A percentile compares a stretch with the other conserved stretches of the same genome.
These are phyloP conservation scores for Mycena alexandri DNA, from an alignment of 768 basidiomycete species.

Conservation along the genomic window DNA sequence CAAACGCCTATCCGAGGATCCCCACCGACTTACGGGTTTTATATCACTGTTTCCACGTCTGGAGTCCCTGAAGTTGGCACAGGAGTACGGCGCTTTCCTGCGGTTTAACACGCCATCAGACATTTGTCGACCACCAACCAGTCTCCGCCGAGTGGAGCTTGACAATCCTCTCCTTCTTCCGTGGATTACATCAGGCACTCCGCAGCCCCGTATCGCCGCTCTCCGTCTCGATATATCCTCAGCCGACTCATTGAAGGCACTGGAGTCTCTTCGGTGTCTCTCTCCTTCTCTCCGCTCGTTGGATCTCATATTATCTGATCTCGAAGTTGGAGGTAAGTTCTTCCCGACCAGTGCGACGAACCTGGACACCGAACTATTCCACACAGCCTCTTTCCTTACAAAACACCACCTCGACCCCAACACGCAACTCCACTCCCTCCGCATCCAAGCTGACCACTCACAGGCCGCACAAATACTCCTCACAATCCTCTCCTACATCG, in stretches of 20 bases:
- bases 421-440: constrained; percentile 7
- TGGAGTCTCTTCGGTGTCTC: constrained; percentile 20
- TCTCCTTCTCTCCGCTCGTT: constrained; percentile 13
- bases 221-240: constrained; percentile 25
- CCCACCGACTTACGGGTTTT: constrained; percentile 3
- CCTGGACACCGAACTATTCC: background rate
- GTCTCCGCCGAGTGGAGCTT: constrained; percentile 25
- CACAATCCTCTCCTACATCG: constrained; percentile 16
- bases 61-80: constrained; percentile 27
- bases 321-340: constrained; percentile 20
- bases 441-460: constrained; percentile 31
- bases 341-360: background rate
- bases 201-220: background rate
- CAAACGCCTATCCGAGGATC: background rate
- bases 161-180: constrained; percentile 19
- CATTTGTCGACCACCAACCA: background rate
- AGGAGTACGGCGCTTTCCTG: constrained; percentile 24
- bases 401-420: background rate
- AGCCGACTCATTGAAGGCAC: background rate
- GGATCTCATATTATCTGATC: constrained; percentile 23
- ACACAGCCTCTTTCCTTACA: constrained; percentile 18
- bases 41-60: constrained; percentile 20
- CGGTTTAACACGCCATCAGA: constrained; percentile 4
- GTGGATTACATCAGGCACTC: constrained; percentile 13
- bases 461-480: constrained; percentile 27